Evolutionary conservation across 1,284 basidiomycete genomes (phyloP).

Genomic region (Rugosomyces carneus): DNA sequence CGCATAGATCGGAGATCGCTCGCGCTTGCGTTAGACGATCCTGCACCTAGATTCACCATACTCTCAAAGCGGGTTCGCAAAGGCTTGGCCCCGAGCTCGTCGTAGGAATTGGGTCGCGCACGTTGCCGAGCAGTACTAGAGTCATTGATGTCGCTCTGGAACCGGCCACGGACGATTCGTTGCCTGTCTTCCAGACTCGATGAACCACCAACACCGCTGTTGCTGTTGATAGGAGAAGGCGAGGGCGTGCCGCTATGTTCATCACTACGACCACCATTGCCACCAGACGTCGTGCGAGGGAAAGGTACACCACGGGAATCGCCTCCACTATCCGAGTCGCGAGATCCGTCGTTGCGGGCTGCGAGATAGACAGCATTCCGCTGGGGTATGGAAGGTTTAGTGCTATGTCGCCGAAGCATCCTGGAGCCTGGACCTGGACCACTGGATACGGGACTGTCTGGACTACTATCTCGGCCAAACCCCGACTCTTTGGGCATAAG

Average conservation of each 20-base stretch:
- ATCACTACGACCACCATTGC: constrained; percentile 28
- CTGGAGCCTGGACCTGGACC: constrained; percentile 25
- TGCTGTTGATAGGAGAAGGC: constrained; percentile 29
- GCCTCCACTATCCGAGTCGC: constrained; percentile 19
- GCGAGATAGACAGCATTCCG: constrained; percentile 47
- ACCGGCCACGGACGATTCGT: constrained; percentile 52
- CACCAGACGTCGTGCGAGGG: constrained; percentile 49
- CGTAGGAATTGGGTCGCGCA: constrained; percentile 60
- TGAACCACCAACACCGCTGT: background rate
- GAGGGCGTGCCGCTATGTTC: constrained; percentile 32
- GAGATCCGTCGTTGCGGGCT: constrained; percentile 30
- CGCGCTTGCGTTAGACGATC: constrained; percentile 46
- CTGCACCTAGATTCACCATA: constrained; percentile 56
- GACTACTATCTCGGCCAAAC: constrained; percentile 49
- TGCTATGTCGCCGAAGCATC: constrained; percentile 51
- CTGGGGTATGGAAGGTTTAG: constrained; percentile 36
- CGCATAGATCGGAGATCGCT: constrained; percentile 55
- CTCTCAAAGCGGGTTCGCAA: constrained; percentile 60
- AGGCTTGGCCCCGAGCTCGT: constrained; percentile 50
- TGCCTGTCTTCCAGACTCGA: constrained; percentile 32
- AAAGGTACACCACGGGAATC: constrained; percentile 50
- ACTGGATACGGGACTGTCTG: constrained; percentile 36
- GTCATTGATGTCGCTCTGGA: constrained; percentile 67
- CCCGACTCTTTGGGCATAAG: constrained; percentile 55
- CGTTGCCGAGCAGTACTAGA: constrained; percentile 41